A percentile compares a stretch with the other conserved stretches of the same genome.
phyloP scores from a whole-genome alignment of 208 protist genomes.

The Balamuthia mandrillaris region DNA sequence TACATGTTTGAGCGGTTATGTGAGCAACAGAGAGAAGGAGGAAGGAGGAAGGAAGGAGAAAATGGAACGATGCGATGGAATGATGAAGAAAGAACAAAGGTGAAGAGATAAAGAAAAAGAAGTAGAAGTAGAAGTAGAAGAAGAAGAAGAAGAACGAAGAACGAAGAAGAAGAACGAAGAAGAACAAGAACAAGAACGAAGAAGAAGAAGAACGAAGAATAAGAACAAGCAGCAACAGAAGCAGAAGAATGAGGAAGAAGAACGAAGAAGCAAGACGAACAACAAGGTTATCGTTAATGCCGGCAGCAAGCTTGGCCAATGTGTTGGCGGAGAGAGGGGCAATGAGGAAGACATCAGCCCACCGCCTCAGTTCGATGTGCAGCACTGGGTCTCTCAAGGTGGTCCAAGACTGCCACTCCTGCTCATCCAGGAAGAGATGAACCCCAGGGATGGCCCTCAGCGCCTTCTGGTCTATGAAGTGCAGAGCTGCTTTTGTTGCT shows the following conservation, averaged over 20 bases:
- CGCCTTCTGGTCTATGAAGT: conserved; percentile 3
- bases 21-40: too few relatives aligned
- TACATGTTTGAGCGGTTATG: too few relatives aligned
- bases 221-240: neutral
- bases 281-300: conserved; percentile 88
- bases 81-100: neutral
- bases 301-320: conserved; percentile 88
- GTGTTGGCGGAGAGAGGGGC: conserved; percentile 94
- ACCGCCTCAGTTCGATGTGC: conserved; percentile 77
- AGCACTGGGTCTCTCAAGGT: conserved; percentile 45
- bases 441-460: neutral
- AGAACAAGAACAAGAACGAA: conserved; percentile 1
- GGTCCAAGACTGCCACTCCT: conserved; percentile 40
- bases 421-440: neutral
- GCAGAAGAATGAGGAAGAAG: neutral
- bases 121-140: neutral
- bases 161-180: neutral
- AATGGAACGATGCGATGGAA: neutral
- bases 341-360: conserved; percentile 92
- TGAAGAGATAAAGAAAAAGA: neutral
- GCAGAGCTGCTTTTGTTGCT: neutral
- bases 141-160: neutral
- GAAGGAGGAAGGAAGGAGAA: too few relatives aligned
- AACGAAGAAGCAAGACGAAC: conserved; percentile 32
- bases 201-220: neutral